A percentile compares a stretch with the other conserved stretches of the same genome.
These are phyloP conservation scores for Geotrichum fermentans DNA, from an alignment of 1,139 yeast genomes.

Conservation along the genomic window DNA sequence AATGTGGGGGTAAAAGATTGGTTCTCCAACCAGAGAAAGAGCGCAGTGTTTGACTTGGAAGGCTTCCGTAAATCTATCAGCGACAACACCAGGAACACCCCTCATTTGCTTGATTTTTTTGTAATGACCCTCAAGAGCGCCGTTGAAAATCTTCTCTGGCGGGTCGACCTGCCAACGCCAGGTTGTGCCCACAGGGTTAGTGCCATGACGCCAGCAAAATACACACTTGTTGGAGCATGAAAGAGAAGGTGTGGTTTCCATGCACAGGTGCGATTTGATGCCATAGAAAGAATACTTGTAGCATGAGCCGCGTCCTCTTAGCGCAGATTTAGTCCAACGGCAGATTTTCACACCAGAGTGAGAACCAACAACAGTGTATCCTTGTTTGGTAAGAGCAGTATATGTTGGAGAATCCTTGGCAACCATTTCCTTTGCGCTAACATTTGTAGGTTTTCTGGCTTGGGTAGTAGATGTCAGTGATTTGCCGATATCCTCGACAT, in stretches of 20 bases:
- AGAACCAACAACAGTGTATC: slow-evolving; percentile 87
- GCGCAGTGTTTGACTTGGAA: slow-evolving; percentile 89
- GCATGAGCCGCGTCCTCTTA: slow-evolving; percentile 91
- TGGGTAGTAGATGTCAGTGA: slow-evolving; percentile 24
- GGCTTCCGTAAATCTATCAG: slow-evolving; percentile 86
- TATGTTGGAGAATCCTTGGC: slow-evolving; percentile 85
- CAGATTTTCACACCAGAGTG: slow-evolving; percentile 95
- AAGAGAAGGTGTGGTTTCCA: slow-evolving; percentile 92
- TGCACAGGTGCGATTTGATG: slow-evolving; percentile 81
- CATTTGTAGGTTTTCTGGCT: slow-evolving; percentile 23
- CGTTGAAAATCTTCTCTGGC: slow-evolving; percentile 76
- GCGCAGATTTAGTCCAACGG: slow-evolving; percentile 93
- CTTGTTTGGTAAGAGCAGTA: slow-evolving; percentile 85
- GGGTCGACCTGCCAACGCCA: slow-evolving; percentile 97
- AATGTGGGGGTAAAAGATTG: slow-evolving; percentile 87
- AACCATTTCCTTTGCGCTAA: slow-evolving; percentile 74
- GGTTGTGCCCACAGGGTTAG: slow-evolving; percentile 91
- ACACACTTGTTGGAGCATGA: slow-evolving; percentile 95
- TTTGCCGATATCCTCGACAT: slow-evolving; percentile 78
- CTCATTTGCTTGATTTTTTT: slow-evolving; percentile 89
- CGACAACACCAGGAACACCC: slow-evolving; percentile 91
- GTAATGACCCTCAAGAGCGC: slow-evolving; percentile 86
- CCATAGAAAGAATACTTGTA: slow-evolving; percentile 91
- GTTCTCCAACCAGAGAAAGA: slow-evolving; percentile 86
- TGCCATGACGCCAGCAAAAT: slow-evolving; percentile 96